A percentile compares a stretch with the other conserved stretches of the same genome.
Conservation (phyloP, 2,329 filamentous ascomycete genomes). For the Thielaviopsis ethacetica region DNA sequence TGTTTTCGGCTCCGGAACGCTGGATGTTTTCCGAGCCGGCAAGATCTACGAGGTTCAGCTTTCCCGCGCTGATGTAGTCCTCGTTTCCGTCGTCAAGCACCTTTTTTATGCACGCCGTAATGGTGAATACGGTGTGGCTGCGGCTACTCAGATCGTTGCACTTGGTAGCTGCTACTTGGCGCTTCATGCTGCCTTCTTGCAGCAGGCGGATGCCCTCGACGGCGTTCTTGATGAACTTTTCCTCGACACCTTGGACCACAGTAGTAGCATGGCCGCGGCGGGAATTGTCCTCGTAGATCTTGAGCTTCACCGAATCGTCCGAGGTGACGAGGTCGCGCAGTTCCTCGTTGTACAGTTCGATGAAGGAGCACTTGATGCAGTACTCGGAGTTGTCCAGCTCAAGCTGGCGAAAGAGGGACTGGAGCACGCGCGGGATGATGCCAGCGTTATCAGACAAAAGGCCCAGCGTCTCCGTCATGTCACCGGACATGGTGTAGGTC, state of each 20-base stretch:
- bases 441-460: conserved; percentile 82
- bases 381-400: conserved; percentile 65
- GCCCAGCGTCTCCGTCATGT: conserved; percentile 77
- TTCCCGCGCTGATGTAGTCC: conserved; percentile 78
- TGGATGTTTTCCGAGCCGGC: conserved; percentile 97
- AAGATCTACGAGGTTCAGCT: conserved; percentile 90
- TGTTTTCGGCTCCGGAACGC: conserved; percentile 92
- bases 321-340: conserved; percentile 71
- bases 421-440: conserved; percentile 82
- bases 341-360: conserved; percentile 97
- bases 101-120: conserved; percentile 80
- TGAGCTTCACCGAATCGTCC: conserved; percentile 74
- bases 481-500: conserved; percentile 98
- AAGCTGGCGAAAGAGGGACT: conserved; percentile 73
- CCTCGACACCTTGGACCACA: conserved; percentile 93
- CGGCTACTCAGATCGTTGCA: conserved; percentile 96
- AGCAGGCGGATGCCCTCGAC: conserved; percentile 76
- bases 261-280: conserved; percentile 75
- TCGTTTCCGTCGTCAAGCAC: conserved; percentile 68
- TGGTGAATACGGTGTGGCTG: conserved; percentile 94
- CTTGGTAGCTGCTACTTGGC: conserved; percentile 98
- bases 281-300: conserved; percentile 84
- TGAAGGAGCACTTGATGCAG: conserved; percentile 94
- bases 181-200: conserved; percentile 76
- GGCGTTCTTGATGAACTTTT: conserved; percentile 77